These are phyloP conservation scores for Dendrostoma leiphaemia DNA, from an alignment of 2,329 filamentous ascomycete species.

Conservation along the genomic window DNA sequence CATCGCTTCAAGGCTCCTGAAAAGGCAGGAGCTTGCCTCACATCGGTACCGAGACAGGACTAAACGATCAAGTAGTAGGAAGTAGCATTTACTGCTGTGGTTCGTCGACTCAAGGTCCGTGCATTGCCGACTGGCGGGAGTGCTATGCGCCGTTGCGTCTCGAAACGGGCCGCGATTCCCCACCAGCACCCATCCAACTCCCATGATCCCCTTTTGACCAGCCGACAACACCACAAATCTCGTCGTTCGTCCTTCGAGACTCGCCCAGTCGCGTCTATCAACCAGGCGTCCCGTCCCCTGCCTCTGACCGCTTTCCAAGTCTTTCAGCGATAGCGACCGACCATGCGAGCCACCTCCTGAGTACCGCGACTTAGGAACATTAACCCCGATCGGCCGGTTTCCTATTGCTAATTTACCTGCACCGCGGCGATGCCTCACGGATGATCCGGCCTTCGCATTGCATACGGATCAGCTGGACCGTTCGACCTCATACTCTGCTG, in stretches of 20 bases:
- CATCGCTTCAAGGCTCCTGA: not conserved
- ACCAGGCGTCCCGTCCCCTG: not conserved
- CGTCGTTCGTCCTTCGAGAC: not conserved
- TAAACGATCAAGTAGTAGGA: too few relatives aligned
- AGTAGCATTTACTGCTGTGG: too few relatives aligned
- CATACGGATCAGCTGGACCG: conserved; percentile 15
- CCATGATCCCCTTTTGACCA: conserved; percentile 16
- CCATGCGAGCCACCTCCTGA: conserved; percentile 12
- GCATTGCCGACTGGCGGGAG: not conserved
- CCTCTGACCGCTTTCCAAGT: not conserved
- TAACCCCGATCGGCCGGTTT: not conserved
- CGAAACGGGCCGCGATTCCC: conserved; percentile 17
- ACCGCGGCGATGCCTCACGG: conserved; percentile 15
- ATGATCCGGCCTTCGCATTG: conserved; percentile 13
- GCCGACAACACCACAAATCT: conserved; percentile 11
- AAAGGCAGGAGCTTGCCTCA: too few relatives aligned
- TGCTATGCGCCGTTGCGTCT: conserved; percentile 2
- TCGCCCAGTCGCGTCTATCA: conserved; percentile 3
- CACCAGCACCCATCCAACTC: conserved; percentile 8
- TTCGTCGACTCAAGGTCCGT: not conserved
- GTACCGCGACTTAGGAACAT: too few relatives aligned
- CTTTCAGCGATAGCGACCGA: not conserved
- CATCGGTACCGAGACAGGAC: too few relatives aligned
- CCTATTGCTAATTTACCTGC: not conserved
- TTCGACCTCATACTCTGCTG: not conserved